phyloP scores from a whole-genome alignment of 441 rosid genomes.

The Erodium moschatum region DNA sequence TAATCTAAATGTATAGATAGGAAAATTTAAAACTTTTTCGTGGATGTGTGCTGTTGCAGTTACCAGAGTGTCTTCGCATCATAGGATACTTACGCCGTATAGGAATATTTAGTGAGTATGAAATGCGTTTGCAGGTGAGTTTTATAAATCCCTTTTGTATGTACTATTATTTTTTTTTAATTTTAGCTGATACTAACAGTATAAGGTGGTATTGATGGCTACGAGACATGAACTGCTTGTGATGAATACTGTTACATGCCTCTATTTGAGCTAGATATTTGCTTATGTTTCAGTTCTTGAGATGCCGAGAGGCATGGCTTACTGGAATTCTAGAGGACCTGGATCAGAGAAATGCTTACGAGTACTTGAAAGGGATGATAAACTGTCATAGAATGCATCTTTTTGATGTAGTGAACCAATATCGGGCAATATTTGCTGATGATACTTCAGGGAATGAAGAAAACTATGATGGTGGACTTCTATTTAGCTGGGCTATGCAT shows the following conservation, averaged over 20 bases:
- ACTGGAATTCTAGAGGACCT: slow-evolving; percentile 88
- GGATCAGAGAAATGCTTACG: slow-evolving; percentile 79
- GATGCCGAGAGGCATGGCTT: slow-evolving; percentile 96
- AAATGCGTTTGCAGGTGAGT: slow-evolving; percentile 78
- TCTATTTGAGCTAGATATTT: slow-evolving; percentile 16
- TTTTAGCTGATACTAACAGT: background rate
- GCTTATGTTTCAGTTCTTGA: slow-evolving; percentile 51
- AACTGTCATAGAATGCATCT: slow-evolving; percentile 81
- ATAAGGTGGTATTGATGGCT: background rate
- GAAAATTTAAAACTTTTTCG: background rate
- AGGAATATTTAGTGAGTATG: slow-evolving; percentile 83
- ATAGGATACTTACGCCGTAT: slow-evolving; percentile 87
- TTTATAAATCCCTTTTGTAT: slow-evolving; percentile 4
- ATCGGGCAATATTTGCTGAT: slow-evolving; percentile 90
- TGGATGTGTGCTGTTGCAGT: slow-evolving; percentile 32
- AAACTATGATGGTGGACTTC: slow-evolving; percentile 83
- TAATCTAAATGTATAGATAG: background rate
- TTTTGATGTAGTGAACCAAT: slow-evolving; percentile 89
- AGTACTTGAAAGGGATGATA: slow-evolving; percentile 90
- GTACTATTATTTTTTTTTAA: background rate
- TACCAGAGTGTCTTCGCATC: slow-evolving; percentile 87
- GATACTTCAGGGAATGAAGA: slow-evolving; percentile 94
- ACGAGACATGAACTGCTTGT: slow-evolving; percentile 13
- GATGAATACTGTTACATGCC: slow-evolving; percentile 16
- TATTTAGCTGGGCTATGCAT: slow-evolving; percentile 97